phyloP scores from a whole-genome alignment of 306 rosid species.

The Carpinus viminea region DNA sequence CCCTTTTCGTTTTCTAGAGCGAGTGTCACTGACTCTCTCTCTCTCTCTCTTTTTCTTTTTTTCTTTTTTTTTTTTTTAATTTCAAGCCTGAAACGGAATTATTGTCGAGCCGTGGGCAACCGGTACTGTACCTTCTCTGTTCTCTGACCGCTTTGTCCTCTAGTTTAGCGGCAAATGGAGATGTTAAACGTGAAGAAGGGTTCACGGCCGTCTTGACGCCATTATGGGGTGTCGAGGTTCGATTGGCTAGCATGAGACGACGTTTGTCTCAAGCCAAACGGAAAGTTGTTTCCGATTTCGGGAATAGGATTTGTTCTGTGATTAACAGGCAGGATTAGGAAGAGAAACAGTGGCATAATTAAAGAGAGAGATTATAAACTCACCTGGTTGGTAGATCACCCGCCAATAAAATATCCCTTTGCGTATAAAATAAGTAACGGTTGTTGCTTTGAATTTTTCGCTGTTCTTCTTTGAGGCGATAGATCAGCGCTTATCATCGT shows the following conservation, averaged over 20 bases:
- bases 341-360: too few relatives aligned
- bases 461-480: neutral
- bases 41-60: neutral
- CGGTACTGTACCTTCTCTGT: neutral
- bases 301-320: constrained; percentile 13
- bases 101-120: neutral
- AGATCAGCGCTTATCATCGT: neutral
- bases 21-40: neutral
- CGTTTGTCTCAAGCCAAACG: neutral
- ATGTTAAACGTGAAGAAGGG: neutral
- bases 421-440: neutral
- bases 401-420: neutral
- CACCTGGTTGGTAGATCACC: neutral
- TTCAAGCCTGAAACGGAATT: neutral
- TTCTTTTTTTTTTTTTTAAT: neutral
- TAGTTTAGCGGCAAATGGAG: neutral
- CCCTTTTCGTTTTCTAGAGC: neutral
- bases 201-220: neutral
- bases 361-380: neutral
- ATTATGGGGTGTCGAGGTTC: neutral
- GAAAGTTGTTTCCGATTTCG: constrained; percentile 4
- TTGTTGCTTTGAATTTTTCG: neutral
- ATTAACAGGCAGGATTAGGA: constrained; percentile 9
- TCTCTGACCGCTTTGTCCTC: constrained; percentile 11
- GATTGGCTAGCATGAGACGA: constrained; percentile 1